phyloP scores from a whole-genome alignment of 2,329 filamentous ascomycete species.

The Tolypocladium amazonense region DNA sequence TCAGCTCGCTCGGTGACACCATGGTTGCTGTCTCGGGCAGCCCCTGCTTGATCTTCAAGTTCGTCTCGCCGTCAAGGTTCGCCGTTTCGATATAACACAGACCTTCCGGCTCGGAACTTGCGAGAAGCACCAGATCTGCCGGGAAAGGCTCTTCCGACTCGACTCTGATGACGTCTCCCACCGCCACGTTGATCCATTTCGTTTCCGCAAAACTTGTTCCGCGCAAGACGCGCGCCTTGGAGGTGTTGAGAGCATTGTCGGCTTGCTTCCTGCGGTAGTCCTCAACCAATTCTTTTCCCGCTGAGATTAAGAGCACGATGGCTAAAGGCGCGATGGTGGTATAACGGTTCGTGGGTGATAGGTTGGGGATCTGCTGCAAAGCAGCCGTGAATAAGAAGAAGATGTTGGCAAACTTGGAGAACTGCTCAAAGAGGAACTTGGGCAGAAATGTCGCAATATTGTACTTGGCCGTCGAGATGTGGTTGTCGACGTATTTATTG shows the following conservation, averaged over 20 bases:
- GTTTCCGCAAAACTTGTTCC: conserved; percentile 78
- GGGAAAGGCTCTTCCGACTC: conserved; percentile 94
- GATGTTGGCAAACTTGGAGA: conserved; percentile 97
- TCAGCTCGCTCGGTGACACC: conserved; percentile 78
- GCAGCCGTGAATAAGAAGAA: conserved; percentile 98
- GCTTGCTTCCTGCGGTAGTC: conserved; percentile 84
- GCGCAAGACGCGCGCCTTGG: conserved; percentile 70
- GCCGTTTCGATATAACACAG: conserved; percentile 98
- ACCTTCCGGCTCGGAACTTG: conserved; percentile 93
- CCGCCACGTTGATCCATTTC: conserved; percentile 86
- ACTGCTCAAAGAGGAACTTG: conserved; percentile 96
- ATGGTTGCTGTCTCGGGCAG: conserved; percentile 84
- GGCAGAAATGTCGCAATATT: conserved; percentile 86
- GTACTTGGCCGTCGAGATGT: conserved; percentile 97
- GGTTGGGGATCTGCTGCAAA: conserved; percentile 87
- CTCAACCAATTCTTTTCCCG: conserved; percentile 87
- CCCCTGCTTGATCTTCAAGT: conserved; percentile 96
- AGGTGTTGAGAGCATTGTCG: conserved; percentile 79
- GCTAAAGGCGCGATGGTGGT: conserved; percentile 93
- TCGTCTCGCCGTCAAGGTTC: conserved; percentile 95
- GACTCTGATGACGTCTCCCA: conserved; percentile 87
- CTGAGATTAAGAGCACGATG: conserved; percentile 87
- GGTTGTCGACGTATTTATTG: conserved; percentile 92
- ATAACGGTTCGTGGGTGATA: conserved; percentile 90
- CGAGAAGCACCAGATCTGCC: conserved; percentile 82